Base-by-base conservation (phyloP, 495 filamentous ascomycete genomes). In the Pseudevernia furfuracea region DNA sequence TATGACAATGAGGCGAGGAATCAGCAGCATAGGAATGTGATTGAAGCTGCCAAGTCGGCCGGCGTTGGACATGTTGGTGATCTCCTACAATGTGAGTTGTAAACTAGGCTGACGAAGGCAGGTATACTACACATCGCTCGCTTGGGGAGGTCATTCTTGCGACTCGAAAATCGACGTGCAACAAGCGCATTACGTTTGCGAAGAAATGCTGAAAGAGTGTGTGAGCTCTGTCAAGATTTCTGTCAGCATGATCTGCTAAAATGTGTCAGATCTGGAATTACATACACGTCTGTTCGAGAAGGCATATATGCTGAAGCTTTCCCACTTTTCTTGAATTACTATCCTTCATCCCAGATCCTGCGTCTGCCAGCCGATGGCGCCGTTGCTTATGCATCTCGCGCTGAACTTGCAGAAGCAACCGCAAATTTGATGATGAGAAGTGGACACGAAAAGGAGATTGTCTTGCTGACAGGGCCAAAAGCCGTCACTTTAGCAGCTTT, bases 351-450 rank as follows among this genome's bases (percentile, higher is more conserved):
- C 14, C 49, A 34, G 21, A 8, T 43, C 23, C 4, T 43, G 21
- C 46, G 32, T 39, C n/a, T 55, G 48, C 36, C 48, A 21, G 23
- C 21, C 19, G 60, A 62, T 30, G 48, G 25, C 23, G 21, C 60
- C 17, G 48, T 53, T 23, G 48, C 36, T 19, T 55, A 43, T 43
- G 60, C 36, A 25, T 56, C n/a, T 1, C 25, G 23, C 25, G 25
- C 21, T 41, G 60, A 41, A n/a, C 60, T 55, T 55, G 60, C 32
- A 28, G 60, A 62, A 55, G 60, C 60, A 12, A 62, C 48, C 7
- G 60, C 36, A 28, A 43, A 55, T 39, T 2, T 62, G 44, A 43
- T 55, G 10, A 39, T 62, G 60, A 25, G 38, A 55, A 36, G 30
- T 15, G 60, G 36, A 0, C 46, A 32, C 19, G 23, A 59, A 32